Evolutionary conservation across 768 basidiomycete species (phyloP).

Genomic region (Auriculariales sp.): DNA sequence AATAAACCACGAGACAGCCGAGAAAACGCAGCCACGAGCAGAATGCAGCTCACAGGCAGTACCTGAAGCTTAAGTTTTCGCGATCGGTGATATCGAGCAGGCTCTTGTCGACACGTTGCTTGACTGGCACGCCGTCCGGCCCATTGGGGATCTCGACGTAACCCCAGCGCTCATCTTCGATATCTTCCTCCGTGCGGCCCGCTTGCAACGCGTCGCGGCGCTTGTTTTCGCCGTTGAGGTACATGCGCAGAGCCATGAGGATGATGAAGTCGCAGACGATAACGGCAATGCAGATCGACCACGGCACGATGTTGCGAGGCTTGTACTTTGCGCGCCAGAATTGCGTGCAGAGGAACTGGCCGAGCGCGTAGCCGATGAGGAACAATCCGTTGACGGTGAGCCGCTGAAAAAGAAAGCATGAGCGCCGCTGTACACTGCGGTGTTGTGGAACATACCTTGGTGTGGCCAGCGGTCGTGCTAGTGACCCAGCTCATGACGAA

Average conservation of each 20-base stretch:
- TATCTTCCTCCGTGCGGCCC: slow-evolving; percentile 7
- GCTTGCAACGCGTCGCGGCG: slow-evolving; percentile 9
- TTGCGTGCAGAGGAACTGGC: slow-evolving; percentile 15
- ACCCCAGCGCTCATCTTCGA: slow-evolving; percentile 6
- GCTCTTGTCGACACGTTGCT: slow-evolving; percentile 8
- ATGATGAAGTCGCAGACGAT: slow-evolving; percentile 6
- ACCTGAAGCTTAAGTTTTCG: slow-evolving; percentile 10
- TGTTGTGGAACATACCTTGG: slow-evolving; percentile 4
- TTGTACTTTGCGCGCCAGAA: slow-evolving; percentile 12
- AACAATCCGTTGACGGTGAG: slow-evolving; percentile 13
- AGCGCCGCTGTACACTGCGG: not conserved
- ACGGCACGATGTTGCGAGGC: slow-evolving; percentile 11
- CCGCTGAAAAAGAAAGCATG: slow-evolving; percentile 2
- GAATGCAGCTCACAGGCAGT: slow-evolving; percentile 6
- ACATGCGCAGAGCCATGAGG: slow-evolving; percentile 7
- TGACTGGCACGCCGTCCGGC: slow-evolving; percentile 3
- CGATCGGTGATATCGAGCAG: slow-evolving; percentile 10
- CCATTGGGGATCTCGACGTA: slow-evolving; percentile 7
- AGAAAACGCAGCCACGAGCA: too few relatives aligned
- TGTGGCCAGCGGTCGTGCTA: slow-evolving; percentile 9
- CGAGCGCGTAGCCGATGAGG: slow-evolving; percentile 19
- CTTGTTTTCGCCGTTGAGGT: slow-evolving; percentile 9
- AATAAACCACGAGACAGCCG: too few relatives aligned
- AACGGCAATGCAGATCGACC: slow-evolving; percentile 14
- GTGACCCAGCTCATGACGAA: slow-evolving; percentile 9